These are phyloP conservation scores for Penicillium tannophilum DNA, from an alignment of 495 filamentous ascomycete genomes.

Conservation along the genomic window DNA sequence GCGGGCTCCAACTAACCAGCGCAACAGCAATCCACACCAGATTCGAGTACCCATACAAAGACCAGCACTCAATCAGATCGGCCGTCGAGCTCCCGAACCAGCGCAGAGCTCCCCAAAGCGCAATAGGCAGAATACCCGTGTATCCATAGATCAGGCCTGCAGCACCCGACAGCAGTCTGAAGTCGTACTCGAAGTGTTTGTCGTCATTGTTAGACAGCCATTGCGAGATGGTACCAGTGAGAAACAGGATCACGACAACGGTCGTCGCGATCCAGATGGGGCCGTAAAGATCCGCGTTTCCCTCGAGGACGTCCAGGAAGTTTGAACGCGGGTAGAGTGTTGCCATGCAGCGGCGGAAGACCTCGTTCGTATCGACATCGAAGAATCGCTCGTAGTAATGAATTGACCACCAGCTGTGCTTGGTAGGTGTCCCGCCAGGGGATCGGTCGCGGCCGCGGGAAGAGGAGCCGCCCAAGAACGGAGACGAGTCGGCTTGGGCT, in stretches of 20 bases:
- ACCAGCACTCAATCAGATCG: slow-evolving; percentile 84
- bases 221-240: slow-evolving; percentile 91
- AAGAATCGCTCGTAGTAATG: slow-evolving; percentile 97
- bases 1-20: slow-evolving; percentile 82
- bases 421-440: slow-evolving; percentile 57
- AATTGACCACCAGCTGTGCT: slow-evolving; percentile 88
- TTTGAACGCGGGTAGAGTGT: slow-evolving; percentile 86
- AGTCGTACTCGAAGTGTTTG: slow-evolving; percentile 80
- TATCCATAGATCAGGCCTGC: slow-evolving; percentile 94
- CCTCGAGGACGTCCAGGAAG: slow-evolving; percentile 94
- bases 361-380: slow-evolving; percentile 90
- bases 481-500: slow-evolving; percentile 57
- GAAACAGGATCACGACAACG: slow-evolving; percentile 90
- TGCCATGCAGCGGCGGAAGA: slow-evolving; percentile 78
- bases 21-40: slow-evolving; percentile 96
- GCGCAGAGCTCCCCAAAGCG: slow-evolving; percentile 82
- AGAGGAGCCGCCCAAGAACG: slow-evolving; percentile 62
- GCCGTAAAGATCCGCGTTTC: slow-evolving; percentile 95
- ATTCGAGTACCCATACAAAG: slow-evolving; percentile 93
- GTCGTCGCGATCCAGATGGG: slow-evolving; percentile 99
- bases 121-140: slow-evolving; percentile 78
- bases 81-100: slow-evolving; percentile 91
- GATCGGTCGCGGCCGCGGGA: slow-evolving; percentile 46
- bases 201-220: slow-evolving; percentile 69
- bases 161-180: slow-evolving; percentile 76